Evolutionary conservation across 2,329 filamentous ascomycete species (phyloP), one percentile per base, ranked within the genome.

Genomic region (Fusarium bulbicola): DNA sequence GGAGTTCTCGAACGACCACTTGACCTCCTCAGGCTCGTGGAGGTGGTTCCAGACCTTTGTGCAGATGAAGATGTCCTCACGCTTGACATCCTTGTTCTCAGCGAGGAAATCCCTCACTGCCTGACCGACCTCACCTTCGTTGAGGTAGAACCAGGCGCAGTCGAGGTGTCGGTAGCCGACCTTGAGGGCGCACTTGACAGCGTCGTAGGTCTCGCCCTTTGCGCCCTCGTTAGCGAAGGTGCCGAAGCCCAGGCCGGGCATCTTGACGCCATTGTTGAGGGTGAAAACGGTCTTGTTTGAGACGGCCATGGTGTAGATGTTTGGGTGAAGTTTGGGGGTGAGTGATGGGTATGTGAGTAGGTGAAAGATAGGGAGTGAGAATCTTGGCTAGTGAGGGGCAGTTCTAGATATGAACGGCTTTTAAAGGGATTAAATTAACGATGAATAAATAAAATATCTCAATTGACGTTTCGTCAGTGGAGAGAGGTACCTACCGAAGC

Each of bases 191-290:
- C 81, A 79, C 24, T 60, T 85, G 58, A 83, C 79, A 42, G 79
- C 79, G 46, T 78, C 72, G 72, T 78, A 78, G 39, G 76, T 78
- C 64, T 78, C 76, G 3, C 76, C 76, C 70, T 76, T 76, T 32
- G 80, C 73, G 36, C 80, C 91, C 82, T 93, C 91, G 80, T 87
- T 92, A 80, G 89, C 87, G 77, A 91, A 92, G 74, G 90, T 92
- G 74, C 90, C 90, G 76, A 92, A 92, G 32, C 90, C 90, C 37
- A 92, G 82, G 53, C 85, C 89, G 68, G 90, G 90, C 74, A 92
- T 89, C 79, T 85, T 85, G 66, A 91, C 87, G 65, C 85, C 85
- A 72, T 86, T 86, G 81, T 84, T 85, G 68, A 86, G 81, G 45
- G 82, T 86, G 75, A 84, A 86, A 7, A 79, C 82, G 52, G 72